These are phyloP conservation scores for Arthroderma sp. DNA, from an alignment of 2,329 filamentous ascomycete genomes.

Conservation along the genomic window DNA sequence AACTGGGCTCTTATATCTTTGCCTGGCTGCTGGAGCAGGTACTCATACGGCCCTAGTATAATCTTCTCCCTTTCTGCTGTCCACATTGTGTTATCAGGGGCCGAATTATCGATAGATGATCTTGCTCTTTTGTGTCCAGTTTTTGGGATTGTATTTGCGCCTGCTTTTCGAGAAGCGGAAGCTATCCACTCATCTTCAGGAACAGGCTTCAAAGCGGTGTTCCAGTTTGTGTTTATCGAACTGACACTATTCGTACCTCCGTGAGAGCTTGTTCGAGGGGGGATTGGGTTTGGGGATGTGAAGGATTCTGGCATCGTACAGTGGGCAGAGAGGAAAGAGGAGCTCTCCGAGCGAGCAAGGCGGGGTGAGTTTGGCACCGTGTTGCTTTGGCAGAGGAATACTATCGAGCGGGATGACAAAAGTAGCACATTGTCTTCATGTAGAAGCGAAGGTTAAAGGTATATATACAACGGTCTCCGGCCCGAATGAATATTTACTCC, in stretches of 20 bases:
- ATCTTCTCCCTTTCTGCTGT: slow-evolving; percentile 63
- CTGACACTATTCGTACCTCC: slow-evolving; percentile 29
- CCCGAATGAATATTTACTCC: too few species aligned
- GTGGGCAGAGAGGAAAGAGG: too few species aligned
- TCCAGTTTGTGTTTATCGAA: slow-evolving; percentile 15
- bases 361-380: too few species aligned
- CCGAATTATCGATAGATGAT: neutral
- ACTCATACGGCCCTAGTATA: slow-evolving; percentile 65
- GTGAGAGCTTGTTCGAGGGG: slow-evolving; percentile 59
- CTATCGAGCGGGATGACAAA: too few species aligned
- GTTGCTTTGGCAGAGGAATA: too few species aligned
- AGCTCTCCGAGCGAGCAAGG: too few species aligned
- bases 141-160: slow-evolving; percentile 6
- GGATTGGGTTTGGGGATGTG: slow-evolving; percentile 49
- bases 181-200: slow-evolving; percentile 50
- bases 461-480: too few species aligned
- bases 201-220: slow-evolving; percentile 40
- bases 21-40: slow-evolving; percentile 63
- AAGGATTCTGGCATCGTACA: slow-evolving; percentile 20
- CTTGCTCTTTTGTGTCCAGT: neutral
- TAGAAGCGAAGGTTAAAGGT: too few species aligned
- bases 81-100: slow-evolving; percentile 36
- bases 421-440: too few species aligned
- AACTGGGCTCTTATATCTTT: slow-evolving; percentile 27
- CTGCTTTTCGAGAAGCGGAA: slow-evolving; percentile 22